A percentile compares a stretch with the other conserved stretches of the same genome.
These are phyloP conservation scores for Durotheca rogersii DNA, from an alignment of 495 filamentous ascomycete species.

Conservation along the genomic window DNA sequence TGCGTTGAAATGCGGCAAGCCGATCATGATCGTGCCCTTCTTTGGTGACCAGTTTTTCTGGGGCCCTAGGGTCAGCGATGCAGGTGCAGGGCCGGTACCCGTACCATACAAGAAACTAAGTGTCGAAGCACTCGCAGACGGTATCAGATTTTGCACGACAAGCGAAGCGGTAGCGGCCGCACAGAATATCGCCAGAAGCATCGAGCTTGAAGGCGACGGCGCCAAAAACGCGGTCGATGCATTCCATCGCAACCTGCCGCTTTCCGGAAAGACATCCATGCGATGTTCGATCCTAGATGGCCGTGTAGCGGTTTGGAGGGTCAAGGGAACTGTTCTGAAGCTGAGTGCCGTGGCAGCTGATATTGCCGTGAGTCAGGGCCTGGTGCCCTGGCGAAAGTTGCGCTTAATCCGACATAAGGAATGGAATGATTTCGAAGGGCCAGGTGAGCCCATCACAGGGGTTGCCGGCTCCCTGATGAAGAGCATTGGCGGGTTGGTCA, in stretches of 20 bases:
- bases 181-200: slow-evolving; percentile 58
- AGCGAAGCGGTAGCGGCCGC: slow-evolving; percentile 59
- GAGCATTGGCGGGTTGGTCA: slow-evolving; percentile 53
- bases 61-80: slow-evolving; percentile 68
- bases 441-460: slow-evolving; percentile 72
- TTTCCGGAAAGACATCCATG: slow-evolving; percentile 60
- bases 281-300: slow-evolving; percentile 66
- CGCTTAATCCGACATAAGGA: slow-evolving; percentile 65
- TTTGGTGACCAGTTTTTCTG: slow-evolving; percentile 81
- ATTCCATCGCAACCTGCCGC: slow-evolving; percentile 65
- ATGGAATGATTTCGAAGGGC: slow-evolving; percentile 79
- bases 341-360: slow-evolving; percentile 69
- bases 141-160: slow-evolving; percentile 65
- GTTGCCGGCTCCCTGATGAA: slow-evolving; percentile 56
- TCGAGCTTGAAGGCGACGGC: slow-evolving; percentile 70
- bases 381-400: slow-evolving; percentile 64
- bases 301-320: slow-evolving; percentile 65
- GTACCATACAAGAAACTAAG: slow-evolving; percentile 73
- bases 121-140: slow-evolving; percentile 63
- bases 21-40: slow-evolving; percentile 68
- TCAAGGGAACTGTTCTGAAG: slow-evolving; percentile 57
- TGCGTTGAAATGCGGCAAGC: slow-evolving; percentile 61
- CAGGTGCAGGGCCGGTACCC: slow-evolving; percentile 66
- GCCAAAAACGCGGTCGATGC: slow-evolving; percentile 68
- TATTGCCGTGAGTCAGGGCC: slow-evolving; percentile 57